Percentiles rank a stretch among this genome's conserved stretches.
Conservation (phyloP, 441 rosid species). For the Jatropha podagrica region DNA sequence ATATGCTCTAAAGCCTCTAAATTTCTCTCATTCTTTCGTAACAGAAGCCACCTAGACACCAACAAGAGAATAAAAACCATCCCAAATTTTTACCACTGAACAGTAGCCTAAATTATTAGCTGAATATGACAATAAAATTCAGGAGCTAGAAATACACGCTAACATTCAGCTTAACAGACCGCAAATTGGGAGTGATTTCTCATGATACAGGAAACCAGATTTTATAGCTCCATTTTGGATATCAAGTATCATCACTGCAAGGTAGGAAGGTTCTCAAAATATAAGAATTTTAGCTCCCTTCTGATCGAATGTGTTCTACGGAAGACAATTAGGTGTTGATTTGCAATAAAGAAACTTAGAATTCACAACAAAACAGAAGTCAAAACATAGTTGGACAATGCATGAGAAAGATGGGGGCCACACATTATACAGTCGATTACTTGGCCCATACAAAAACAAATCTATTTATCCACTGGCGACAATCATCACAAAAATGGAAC, state of each 20-base stretch:
- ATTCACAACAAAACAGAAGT: not conserved
- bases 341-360: not conserved
- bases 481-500: not conserved
- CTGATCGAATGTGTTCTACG: not conserved
- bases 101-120: constrained; percentile 6
- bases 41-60: constrained; percentile 13
- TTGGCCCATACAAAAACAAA: not conserved
- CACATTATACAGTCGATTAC: not conserved
- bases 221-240: not conserved
- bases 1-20: constrained; percentile 18
- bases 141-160: not conserved
- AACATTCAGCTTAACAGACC: not conserved
- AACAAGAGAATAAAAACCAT: not conserved
- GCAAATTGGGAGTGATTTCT: not conserved
- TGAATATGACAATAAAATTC: not conserved
- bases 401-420: not conserved
- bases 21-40: not conserved
- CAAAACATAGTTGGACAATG: not conserved
- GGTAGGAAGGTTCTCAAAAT: not conserved
- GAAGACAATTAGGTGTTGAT: not conserved
- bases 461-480: not conserved
- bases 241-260: not conserved
- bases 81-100: not conserved
- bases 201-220: not conserved
- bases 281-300: not conserved